Conservation (phyloP, 495 filamentous ascomycete species). For the Talaromyces thailandensis region DNA sequence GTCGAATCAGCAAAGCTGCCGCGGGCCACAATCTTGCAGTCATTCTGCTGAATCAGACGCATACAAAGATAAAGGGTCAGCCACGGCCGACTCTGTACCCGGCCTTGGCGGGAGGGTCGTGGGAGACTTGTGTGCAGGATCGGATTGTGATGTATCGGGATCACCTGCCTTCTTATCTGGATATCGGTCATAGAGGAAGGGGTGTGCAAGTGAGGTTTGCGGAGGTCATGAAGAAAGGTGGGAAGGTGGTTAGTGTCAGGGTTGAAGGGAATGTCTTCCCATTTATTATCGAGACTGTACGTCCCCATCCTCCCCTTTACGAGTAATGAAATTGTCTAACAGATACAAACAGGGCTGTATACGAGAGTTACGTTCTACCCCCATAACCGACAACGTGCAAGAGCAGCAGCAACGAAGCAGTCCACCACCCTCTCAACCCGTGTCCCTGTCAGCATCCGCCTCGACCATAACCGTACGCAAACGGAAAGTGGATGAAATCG, state of each 20-base stretch:
- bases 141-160: constrained; percentile 66
- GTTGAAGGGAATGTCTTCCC: constrained; percentile 26
- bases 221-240: constrained; percentile 37
- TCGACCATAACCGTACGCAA: constrained; percentile 19
- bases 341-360: background rate
- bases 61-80: constrained; percentile 54
- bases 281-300: constrained; percentile 33
- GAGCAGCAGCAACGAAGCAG: background rate
- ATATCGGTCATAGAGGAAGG: constrained; percentile 6
- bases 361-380: constrained; percentile 4
- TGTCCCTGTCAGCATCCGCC: constrained; percentile 2
- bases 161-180: constrained; percentile 13
- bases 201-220: constrained; percentile 22
- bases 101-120: constrained; percentile 55
- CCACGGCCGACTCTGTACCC: constrained; percentile 58
- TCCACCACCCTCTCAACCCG: background rate
- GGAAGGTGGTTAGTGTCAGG: constrained; percentile 21
- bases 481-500: constrained; percentile 42
- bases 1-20: constrained; percentile 57
- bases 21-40: constrained; percentile 58
- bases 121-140: constrained; percentile 61
- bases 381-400: background rate
- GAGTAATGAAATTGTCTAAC: background rate
- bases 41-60: constrained; percentile 60
- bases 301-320: constrained; percentile 1